Conservation (phyloP, 768 basidiomycete genomes). For the Amanita inopinata region DNA sequence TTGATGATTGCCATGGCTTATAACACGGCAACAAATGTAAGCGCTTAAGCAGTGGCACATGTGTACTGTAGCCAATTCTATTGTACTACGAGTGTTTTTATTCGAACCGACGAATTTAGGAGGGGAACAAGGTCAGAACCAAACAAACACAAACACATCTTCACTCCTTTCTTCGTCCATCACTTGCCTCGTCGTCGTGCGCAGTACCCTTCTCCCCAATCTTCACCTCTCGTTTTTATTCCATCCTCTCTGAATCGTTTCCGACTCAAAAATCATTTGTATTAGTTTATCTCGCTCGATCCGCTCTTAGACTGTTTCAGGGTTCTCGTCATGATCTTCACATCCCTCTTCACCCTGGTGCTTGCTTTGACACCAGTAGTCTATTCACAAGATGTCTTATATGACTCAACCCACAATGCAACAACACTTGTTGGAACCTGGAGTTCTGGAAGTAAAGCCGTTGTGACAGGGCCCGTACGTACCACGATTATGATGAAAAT, state of each 20-base stretch:
- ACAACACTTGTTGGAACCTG: conserved; percentile 76
- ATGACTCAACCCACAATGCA: conserved; percentile 46
- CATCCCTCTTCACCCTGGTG: conserved; percentile 28
- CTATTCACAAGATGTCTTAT: conserved; percentile 30
- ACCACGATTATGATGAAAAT: background rate
- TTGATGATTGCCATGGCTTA: too few species aligned
- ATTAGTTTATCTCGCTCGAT: background rate
- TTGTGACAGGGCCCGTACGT: conserved; percentile 79
- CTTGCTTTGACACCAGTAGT: conserved; percentile 27
- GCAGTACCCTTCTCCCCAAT: background rate
- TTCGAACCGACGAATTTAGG: too few species aligned
- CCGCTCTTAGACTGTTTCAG: conserved; percentile 10
- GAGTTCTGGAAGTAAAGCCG: conserved; percentile 68
- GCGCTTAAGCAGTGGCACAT: background rate
- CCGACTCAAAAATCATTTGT: background rate
- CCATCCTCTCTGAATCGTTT: background rate
- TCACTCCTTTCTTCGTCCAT: conserved; percentile 20
- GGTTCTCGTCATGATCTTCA: conserved; percentile 27
- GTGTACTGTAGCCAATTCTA: background rate
- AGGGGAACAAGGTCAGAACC: conserved; percentile 10
- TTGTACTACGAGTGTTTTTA: conserved; percentile 2
- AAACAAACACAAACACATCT: conserved; percentile 24
- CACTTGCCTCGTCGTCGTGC: conserved; percentile 11
- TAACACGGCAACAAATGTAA: too few species aligned
- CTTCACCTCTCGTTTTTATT: background rate